Evolutionary conservation across 192 early-diverging fungal species (phyloP).

Genomic region (Gonapodya prolifera): DNA sequence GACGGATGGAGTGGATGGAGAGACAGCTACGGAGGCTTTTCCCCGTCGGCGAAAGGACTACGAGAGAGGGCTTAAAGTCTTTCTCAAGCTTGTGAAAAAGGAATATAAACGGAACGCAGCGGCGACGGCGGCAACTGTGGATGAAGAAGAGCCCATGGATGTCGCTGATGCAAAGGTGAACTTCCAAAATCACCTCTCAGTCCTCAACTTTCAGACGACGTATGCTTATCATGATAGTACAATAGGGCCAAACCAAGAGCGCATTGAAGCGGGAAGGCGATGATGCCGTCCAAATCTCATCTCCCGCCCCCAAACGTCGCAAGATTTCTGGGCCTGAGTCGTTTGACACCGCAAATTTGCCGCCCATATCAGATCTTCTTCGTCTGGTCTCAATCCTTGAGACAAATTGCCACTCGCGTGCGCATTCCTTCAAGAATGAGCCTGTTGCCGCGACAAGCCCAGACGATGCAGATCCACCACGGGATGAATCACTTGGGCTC

Average conservation of each 20-base stretch:
- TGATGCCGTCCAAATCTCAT: neutral
- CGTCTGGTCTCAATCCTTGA: neutral
- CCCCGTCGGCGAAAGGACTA: neutral
- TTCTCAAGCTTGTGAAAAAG: neutral
- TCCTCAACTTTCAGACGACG: neutral
- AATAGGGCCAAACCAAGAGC: too few species aligned
- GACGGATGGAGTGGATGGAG: neutral
- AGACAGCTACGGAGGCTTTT: neutral
- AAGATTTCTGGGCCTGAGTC: neutral
- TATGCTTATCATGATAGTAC: too few species aligned
- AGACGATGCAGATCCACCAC: neutral
- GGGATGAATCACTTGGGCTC: neutral
- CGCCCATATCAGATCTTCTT: neutral
- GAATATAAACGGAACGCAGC: too few species aligned
- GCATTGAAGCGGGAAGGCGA: too few species aligned
- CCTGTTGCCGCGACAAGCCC: neutral
- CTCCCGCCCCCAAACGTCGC: neutral
- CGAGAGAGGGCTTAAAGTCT: neutral
- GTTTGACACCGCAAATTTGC: neutral
- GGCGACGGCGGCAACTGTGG: too few species aligned
- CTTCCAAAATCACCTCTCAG: neutral
- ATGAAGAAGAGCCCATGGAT: neutral
- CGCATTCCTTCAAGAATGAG: neutral
- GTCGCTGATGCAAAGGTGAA: neutral
- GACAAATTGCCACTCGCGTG: neutral